Evolutionary conservation across 305 asterid species (phyloP).

Genomic region (Fraxinus sp.): DNA sequence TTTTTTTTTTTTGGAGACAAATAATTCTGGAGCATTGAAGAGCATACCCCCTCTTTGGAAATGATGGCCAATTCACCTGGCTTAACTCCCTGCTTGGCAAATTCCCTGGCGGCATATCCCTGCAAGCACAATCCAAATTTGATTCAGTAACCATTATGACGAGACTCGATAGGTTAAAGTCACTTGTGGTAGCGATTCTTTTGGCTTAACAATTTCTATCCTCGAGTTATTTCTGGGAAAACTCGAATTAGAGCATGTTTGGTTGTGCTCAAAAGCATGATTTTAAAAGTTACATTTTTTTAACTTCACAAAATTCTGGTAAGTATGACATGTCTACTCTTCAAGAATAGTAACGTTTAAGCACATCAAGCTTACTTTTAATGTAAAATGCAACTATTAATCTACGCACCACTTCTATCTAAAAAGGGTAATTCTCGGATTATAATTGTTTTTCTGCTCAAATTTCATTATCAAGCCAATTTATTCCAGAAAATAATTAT

Average conservation of each 20-base stretch:
- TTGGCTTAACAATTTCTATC: neutral
- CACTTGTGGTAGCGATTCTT: neutral
- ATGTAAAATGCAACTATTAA: neutral
- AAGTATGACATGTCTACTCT: neutral
- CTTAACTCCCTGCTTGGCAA: conserved; percentile 78
- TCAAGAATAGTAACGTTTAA: neutral
- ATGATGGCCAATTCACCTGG: conserved; percentile 85
- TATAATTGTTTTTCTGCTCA: neutral
- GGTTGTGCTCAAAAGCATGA: neutral
- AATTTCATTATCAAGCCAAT: neutral
- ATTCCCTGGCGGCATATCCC: conserved; percentile 98
- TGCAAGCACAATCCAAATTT: conserved; percentile 32
- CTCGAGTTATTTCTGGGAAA: neutral
- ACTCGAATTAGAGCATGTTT: neutral
- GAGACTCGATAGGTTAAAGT: neutral
- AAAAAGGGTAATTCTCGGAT: neutral
- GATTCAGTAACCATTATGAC: neutral
- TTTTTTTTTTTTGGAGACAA: neutral
- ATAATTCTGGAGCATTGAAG: neutral
- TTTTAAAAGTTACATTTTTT: neutral
- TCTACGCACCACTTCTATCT: neutral
- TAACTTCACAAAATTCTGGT: neutral
- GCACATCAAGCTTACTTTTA: neutral
- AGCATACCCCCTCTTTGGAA: conserved; percentile 88
- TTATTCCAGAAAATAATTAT: neutral